Evolutionary conservation across 306 rosid species (phyloP), one percentile per base, ranked within the genome.

Genomic region (Gastrolobium villosum): DNA sequence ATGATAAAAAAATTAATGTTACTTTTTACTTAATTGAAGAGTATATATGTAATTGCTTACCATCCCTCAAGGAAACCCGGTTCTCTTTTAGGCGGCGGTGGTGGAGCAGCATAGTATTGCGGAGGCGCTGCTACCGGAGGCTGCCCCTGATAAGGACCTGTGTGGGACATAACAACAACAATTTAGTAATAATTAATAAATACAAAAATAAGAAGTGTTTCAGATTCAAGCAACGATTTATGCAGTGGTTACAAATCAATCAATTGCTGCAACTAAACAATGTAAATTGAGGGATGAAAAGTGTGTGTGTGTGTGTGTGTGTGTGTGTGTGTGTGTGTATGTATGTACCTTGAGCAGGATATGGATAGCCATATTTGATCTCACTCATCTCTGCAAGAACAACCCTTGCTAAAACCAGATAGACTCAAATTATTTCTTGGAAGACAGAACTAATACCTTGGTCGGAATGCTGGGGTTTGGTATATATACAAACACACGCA

Each of bases 1-100:
- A n/a, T n/a, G n/a, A n/a, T n/a, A n/a, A 3, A 37, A 71, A 48
- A 10, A 6, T 53, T 44, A 28, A 45, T 32, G 13, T 15, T 11
- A 72, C n/a, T 57, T 48, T 72, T 48, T 32, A 52, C 10, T 76
- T 52, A 50, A 75, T 52, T 70, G 45, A 55, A 64, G 35, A 13
- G 68, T 13, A 60, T 37, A 11, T 37, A 37, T 8, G 28, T 43
- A n/a, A 30, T 53, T 13, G 45, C 90, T 66, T 72, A 90, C 97
- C 97, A 92, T 75, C 97, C 97, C 79, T 92, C 97, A 70, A 90
- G 87, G 76, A 90, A 92, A 45, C 97, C 89, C 0, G 77, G 81
- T 72, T 87, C 46, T 86, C 82, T 78, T 37, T 9, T 72, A 1
- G 84, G 87, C 4, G 89, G 90, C 5, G 83, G 83, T 1, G 89